A percentile compares a stretch with the other conserved stretches of the same genome.
Conservation (phyloP, 805 yeast genomes). For the Zygotorulaspora sp. region DNA sequence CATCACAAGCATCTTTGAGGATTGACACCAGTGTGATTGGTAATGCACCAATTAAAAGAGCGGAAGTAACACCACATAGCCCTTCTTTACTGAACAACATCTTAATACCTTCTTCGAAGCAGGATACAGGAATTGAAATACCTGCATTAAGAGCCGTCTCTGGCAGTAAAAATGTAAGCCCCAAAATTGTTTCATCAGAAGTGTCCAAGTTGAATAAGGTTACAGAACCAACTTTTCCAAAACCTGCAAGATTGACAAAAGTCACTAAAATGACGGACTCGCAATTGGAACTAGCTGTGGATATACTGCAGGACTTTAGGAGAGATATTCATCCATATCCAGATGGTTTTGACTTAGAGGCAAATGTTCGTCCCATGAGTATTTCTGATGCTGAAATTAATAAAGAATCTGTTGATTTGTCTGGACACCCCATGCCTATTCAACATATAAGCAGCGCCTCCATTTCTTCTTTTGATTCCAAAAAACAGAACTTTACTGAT, state of each 20-base stretch:
- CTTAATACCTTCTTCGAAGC: slow-evolving; percentile 12
- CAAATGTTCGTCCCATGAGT: slow-evolving; percentile 8
- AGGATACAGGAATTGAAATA: slow-evolving; percentile 2
- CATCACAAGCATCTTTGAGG: slow-evolving; percentile 14
- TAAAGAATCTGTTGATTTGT: neutral
- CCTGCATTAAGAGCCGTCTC: slow-evolving; percentile 15
- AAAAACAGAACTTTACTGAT: slow-evolving; percentile 16
- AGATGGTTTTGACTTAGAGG: slow-evolving; percentile 8
- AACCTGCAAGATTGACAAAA: slow-evolving; percentile 7
- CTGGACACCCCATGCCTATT: slow-evolving; percentile 10
- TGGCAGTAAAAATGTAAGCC: slow-evolving; percentile 6
- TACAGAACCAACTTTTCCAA: slow-evolving; percentile 2
- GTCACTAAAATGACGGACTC: slow-evolving; percentile 10
- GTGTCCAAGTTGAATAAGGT: neutral
- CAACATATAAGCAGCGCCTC: slow-evolving; percentile 26
- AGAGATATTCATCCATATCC: slow-evolving; percentile 1
- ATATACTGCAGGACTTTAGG: slow-evolving; percentile 7
- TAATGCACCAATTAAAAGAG: neutral
- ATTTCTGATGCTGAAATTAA: neutral
- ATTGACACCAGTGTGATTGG: neutral
- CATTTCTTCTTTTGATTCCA: slow-evolving; percentile 24
- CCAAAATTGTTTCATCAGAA: neutral
- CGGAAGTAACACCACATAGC: slow-evolving; percentile 11
- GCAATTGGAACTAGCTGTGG: slow-evolving; percentile 11
- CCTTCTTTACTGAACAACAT: slow-evolving; percentile 22